Evolutionary conservation across 83 land plant species (phyloP).

Genomic region (Picea mariana): DNA sequence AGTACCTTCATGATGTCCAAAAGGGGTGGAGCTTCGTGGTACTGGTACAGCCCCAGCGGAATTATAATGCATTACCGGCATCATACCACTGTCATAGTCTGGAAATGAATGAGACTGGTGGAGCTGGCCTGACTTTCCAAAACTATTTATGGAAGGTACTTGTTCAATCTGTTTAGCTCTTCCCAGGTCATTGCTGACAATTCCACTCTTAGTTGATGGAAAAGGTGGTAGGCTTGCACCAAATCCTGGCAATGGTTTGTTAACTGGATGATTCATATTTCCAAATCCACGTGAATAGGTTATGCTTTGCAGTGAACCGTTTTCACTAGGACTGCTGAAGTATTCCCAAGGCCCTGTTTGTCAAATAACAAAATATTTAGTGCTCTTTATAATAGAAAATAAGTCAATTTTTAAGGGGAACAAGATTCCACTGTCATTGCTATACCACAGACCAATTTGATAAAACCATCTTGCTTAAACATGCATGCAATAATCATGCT

Average conservation of each 20-base stretch:
- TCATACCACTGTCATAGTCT: constrained; percentile 42
- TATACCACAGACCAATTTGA: not conserved
- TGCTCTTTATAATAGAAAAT: not conserved
- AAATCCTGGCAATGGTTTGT: constrained; percentile 60
- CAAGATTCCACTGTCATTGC: not conserved
- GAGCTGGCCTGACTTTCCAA: constrained; percentile 21
- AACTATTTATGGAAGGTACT: constrained; percentile 4
- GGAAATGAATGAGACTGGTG: constrained; percentile 81
- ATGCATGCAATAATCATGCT: not conserved
- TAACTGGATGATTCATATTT: constrained; percentile 38
- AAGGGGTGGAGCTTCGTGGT: constrained; percentile 16
- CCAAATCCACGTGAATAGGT: constrained; percentile 57
- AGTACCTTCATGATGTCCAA: constrained; percentile 19
- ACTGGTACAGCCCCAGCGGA: constrained; percentile 25
- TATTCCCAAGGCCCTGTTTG: constrained; percentile 62
- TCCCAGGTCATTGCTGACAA: constrained; percentile 67
- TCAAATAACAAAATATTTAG: not conserved
- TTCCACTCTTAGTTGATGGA: constrained; percentile 60
- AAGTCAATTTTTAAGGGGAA: not conserved
- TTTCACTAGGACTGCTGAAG: constrained; percentile 65
- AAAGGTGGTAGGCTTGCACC: constrained; percentile 61
- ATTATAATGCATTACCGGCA: constrained; percentile 33
- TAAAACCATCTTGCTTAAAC: not conserved
- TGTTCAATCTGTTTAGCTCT: constrained; percentile 33
- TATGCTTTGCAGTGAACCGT: constrained; percentile 36